phyloP scores from a whole-genome alignment of 2,329 filamentous ascomycete species.

The Zarea fungicola region DNA sequence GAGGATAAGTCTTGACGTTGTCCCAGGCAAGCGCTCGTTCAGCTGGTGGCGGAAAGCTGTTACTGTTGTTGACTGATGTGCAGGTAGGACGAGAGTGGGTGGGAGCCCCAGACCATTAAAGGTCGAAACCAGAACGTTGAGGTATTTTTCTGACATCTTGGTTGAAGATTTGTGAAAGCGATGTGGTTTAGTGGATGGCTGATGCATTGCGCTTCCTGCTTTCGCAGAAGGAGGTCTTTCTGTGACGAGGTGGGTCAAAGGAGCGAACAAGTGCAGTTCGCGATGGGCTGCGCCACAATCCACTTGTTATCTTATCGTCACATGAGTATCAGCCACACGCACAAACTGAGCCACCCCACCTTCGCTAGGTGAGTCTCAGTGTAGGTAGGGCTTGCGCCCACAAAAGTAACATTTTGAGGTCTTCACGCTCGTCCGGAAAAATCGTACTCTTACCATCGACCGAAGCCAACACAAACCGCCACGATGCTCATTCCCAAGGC shows the following conservation, averaged over 20 bases:
- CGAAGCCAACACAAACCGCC: conserved; percentile 42
- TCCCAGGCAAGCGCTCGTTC: conserved; percentile 54
- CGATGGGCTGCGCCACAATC: not conserved
- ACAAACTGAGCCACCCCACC: conserved; percentile 27
- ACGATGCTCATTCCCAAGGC: conserved; percentile 99
- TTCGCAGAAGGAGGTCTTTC: not conserved
- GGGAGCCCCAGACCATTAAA: conserved; percentile 80
- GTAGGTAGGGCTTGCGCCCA: conserved; percentile 39
- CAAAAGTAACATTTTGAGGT: conserved; percentile 42
- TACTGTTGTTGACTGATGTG: conserved; percentile 60
- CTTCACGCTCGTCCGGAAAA: conserved; percentile 31
- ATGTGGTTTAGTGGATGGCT: too few species aligned
- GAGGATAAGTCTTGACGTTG: conserved; percentile 61
- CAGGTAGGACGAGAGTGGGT: conserved; percentile 72
- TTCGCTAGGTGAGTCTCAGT: conserved; percentile 31
- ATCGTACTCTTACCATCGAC: conserved; percentile 47
- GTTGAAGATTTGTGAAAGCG: not conserved
- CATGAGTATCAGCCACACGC: conserved; percentile 27
- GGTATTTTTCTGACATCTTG: conserved; percentile 49
- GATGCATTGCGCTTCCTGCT: too few species aligned
- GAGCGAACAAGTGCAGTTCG: not conserved
- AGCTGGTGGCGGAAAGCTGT: conserved; percentile 61
- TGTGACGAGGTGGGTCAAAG: not conserved
- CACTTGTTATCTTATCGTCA: conserved; percentile 23
- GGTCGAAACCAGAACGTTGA: conserved; percentile 81